Base-by-base conservation (phyloP, 176 grass and related monocot species). In the Oryza australiensis region DNA sequence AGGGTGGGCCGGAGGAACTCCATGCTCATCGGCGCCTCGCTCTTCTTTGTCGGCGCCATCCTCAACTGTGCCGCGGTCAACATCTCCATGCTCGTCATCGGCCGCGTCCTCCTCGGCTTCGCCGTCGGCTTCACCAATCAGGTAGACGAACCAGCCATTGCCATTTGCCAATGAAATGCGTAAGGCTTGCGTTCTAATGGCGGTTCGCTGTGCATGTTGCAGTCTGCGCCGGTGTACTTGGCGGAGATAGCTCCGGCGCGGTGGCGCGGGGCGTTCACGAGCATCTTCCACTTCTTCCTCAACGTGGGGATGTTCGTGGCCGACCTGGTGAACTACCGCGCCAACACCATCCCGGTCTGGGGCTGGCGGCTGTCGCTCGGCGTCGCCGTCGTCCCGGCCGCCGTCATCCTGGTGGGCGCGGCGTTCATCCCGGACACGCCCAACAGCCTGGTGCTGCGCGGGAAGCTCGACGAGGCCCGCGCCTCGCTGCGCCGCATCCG, bases 61-160 rank as follows among this genome's bases (percentile, higher is more conserved):
- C 81, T 90, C 74, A 91, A 98, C 80, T 89, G 88, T 46, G 72
- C 90, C 5, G 95, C 92, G 27, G 81, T 67, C 13, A 94, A 94
- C 81, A 84, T 98, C 14, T 64, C 64, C 77, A 94, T 98, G 95
- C 95, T 94, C 37, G 89, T 98, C 70, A 23, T 93, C 5, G 95
- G 95, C 9, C 95, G 95, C 48, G 7, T 98, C 26, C 77, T 98
- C 59, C 95, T 98, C 29, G 95, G 95, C 34, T 87, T 98, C 64
- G 95, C 92, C 35, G 86, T 98, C 20, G 95, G 95, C 28, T 98
- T 98, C 86, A 94, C 88, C 72, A 98, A 97, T 63, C 94, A 97
- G 88, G 92, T 94, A 35, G 51, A 53, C 37, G 1, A 30, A 37
- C 35, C 35, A 37, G 35, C 35, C 35, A 37, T 37, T 37, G 35